These are phyloP conservation scores for Fusarium veterinarium DNA, from an alignment of 2,329 filamentous ascomycete species.

Conservation along the genomic window DNA sequence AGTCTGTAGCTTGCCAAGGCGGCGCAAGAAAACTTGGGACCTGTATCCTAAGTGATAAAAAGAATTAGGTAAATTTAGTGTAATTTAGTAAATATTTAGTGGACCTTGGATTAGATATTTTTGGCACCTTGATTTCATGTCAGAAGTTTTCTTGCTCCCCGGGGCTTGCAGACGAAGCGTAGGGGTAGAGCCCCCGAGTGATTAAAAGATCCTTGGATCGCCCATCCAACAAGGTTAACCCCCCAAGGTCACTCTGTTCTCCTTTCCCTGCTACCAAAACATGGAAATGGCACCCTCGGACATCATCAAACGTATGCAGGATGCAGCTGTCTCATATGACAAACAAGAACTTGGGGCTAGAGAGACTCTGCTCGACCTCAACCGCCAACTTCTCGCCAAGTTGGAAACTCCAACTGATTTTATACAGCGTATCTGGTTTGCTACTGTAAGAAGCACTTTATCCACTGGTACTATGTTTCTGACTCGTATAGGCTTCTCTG, in stretches of 20 bases:
- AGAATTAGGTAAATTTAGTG: too few species aligned
- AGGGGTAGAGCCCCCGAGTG: too few species aligned
- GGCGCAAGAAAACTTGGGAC: too few species aligned
- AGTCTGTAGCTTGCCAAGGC: too few species aligned
- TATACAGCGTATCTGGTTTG: conserved; percentile 21
- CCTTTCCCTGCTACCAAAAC: not conserved
- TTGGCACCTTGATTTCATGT: too few species aligned
- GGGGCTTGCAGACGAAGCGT: too few species aligned
- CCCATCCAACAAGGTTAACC: not conserved
- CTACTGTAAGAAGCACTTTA: not conserved
- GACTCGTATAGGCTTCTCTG: conserved; percentile 12
- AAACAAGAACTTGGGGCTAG: conserved; percentile 15
- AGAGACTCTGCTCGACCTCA: conserved; percentile 22
- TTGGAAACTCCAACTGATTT: conserved; percentile 29
- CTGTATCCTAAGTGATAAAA: too few species aligned
- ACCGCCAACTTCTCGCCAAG: conserved; percentile 23
- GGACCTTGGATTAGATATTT: too few species aligned
- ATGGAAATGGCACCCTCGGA: conserved; percentile 12
- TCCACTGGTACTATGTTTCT: not conserved
- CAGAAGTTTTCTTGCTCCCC: too few species aligned
- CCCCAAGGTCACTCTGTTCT: not conserved
- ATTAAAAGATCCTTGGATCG: not conserved
- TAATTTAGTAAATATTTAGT: too few species aligned
- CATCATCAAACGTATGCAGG: conserved; percentile 17
- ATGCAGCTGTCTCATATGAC: conserved; percentile 8